phyloP scores from a whole-genome alignment of 805 yeast genomes.

The Hanseniaspora thailandica region DNA sequence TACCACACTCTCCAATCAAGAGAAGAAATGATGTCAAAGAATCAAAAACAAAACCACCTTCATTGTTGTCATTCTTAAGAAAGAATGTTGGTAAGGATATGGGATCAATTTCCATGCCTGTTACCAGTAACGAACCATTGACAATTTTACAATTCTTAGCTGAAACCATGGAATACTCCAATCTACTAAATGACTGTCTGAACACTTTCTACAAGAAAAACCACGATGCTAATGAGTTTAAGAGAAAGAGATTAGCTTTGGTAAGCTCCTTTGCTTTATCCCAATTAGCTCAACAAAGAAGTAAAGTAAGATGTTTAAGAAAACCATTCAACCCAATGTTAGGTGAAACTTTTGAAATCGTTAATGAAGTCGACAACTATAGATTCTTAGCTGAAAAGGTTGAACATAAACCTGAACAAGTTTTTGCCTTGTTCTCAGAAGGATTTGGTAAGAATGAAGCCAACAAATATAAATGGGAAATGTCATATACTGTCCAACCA shows the following conservation, averaged over 20 bases:
- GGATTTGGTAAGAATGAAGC: conserved; percentile 15
- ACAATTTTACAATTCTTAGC: conserved; percentile 68
- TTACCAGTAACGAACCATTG: conserved; percentile 83
- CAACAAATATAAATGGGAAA: conserved; percentile 44
- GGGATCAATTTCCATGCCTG: conserved; percentile 81
- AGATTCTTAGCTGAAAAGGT: conserved; percentile 77
- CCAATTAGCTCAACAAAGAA: conserved; percentile 55
- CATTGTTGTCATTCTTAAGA: conserved; percentile 63
- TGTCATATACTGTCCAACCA: conserved; percentile 55
- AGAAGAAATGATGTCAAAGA: conserved; percentile 50
- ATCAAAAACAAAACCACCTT: conserved; percentile 66
- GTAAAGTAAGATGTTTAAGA: conserved; percentile 62
- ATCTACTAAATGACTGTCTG: conserved; percentile 40
- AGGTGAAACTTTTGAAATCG: conserved; percentile 87
- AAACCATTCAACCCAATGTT: conserved; percentile 91
- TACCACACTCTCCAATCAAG: conserved; percentile 40
- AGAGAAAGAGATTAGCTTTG: conserved; percentile 51
- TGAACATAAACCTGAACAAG: conserved; percentile 64
- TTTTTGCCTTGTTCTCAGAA: conserved; percentile 73
- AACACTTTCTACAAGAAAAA: not conserved
- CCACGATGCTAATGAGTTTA: conserved; percentile 32
- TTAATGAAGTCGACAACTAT: conserved; percentile 68
- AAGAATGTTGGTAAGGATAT: conserved; percentile 90
- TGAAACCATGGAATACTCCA: conserved; percentile 68
- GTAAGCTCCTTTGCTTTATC: conserved; percentile 73